Base-by-base conservation (phyloP, 495 filamentous ascomycete species). In the Aspergillus sclerotiicarbonarius region DNA sequence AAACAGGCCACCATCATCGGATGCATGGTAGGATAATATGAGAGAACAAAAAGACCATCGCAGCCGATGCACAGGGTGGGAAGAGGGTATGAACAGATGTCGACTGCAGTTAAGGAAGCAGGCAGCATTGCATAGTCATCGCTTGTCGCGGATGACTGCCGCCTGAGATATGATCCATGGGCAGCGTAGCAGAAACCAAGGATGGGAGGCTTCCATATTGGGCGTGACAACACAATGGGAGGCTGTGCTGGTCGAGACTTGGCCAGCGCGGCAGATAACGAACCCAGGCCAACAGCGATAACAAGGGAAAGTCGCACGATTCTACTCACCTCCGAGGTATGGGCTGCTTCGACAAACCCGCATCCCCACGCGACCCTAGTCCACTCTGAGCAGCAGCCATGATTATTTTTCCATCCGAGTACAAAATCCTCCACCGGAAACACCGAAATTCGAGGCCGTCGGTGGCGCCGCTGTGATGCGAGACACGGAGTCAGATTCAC, bases 291-390 rank as follows among this genome's bases (percentile, higher is more conserved):
- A 52, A 37, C 30, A 35, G 5, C 4, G 18, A 29, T 49, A n/a
- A 13, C 12, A 12, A 32, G 43, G n/a, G 20, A 31, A 43, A 64
- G 20, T 9, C 46, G 25, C 62, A 66, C 13, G 51, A 20, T 20
- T 19, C 56, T 41, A 74, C 78, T 75, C 71, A 82, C 79, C 70
- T 77, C 43, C 77, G 79, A 53, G 74, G 58, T 65, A 76, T 74
- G 58, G 77, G 73, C 64, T 80, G 76, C 66, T 80, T 79, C 69
- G 56, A 57, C 43, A 84, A 77, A 61, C 82, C 80, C 32, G 78
- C 72, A 43, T 81, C 78, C 44, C 73, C 73, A 62, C 79, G 74
- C 67, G 76, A 75, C 64, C 80, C 80, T 67, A 73, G 70, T 67
- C 72, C 74, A 66, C 72, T 75, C 62, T 76, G 75, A 69, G 74